Evolutionary conservation across 2,329 filamentous ascomycete species (phyloP), one percentile per base, ranked within the genome.

Genomic region (Dothiorella sarmentorum): DNA sequence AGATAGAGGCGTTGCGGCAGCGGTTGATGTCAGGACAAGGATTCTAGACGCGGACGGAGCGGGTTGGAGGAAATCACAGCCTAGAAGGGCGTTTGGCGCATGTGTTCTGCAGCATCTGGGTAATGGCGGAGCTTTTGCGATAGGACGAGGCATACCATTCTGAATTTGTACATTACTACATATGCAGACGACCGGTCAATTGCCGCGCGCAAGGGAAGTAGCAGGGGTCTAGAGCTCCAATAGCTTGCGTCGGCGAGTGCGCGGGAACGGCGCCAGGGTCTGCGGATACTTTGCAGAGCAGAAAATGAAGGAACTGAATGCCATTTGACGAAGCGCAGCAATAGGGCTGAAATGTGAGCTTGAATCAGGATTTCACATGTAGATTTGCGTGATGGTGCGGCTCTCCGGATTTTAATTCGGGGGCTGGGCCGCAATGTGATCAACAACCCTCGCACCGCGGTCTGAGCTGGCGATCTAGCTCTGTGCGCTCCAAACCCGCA

Each of bases 1-100:
- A 97, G 72, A 87, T 97, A 58, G 82, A 96, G 77, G 80, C 86
- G 35, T 77, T 97, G 58, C 82, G 91, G 57, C 85, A 87, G 63
- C 81, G 83, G 58, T 80, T 90, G 65, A 78, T 69, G 67, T 62
- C 49, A 24, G 69, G 68, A 17, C 40, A 45, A 17, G 47, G 44
- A 17, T 58, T 58, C 45, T 58, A 44, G 53, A 52, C n/a, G 38
- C 18, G 29, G 31, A 15, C 42, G 42, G 53, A 44, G 22, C 10
- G 29, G 53, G 15, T 9, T n/a, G 40, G 29, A 37, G 26, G 13
- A 37, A 37, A 26, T 7, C 31, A 35, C 7, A 29, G 43, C 42
- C 33, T 35, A 58, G 55, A 58, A 17, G 43, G 55, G 55, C 55
- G 55, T 58, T 58, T 58, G 55, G 55, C 42, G 55, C 55, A 49